Evolutionary conservation across 2,329 filamentous ascomycete species (phyloP).

Genomic region (Endoconidiophora laricicola): DNA sequence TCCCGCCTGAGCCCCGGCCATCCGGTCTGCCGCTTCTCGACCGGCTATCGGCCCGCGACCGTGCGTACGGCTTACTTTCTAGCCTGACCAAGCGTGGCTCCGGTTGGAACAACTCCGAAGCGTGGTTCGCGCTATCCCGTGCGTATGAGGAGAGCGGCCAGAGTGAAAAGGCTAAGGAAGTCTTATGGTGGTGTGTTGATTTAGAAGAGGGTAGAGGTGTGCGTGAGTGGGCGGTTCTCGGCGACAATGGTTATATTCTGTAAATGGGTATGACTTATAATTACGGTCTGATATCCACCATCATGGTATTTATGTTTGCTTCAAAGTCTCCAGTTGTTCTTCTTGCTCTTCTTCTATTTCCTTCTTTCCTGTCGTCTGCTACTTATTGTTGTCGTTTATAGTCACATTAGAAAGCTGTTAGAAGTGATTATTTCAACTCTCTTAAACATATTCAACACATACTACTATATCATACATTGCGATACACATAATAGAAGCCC

Average conservation of each 20-base stretch:
- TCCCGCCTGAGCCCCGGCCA: constrained; percentile 37
- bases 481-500: not conserved
- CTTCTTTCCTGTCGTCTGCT: not conserved
- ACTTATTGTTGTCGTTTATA: not conserved
- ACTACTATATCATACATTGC: constrained; percentile 5
- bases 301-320: not conserved
- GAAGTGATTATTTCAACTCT: not conserved
- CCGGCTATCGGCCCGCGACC: constrained; percentile 74
- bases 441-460: constrained; percentile 1
- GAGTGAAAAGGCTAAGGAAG: constrained; percentile 73
- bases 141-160: constrained; percentile 81
- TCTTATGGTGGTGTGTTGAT: constrained; percentile 95
- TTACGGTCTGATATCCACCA: too few relatives aligned
- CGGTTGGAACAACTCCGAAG: constrained; percentile 84
- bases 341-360: not conserved
- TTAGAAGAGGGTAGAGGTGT: constrained; percentile 73
- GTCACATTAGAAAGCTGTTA: not conserved
- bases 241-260: constrained; percentile 45
- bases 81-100: constrained; percentile 68
- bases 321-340: not conserved
- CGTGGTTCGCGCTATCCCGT: constrained; percentile 76
- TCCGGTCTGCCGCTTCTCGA: constrained; percentile 56
- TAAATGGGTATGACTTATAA: not conserved
- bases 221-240: constrained; percentile 59
- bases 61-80: constrained; percentile 70